phyloP scores from a whole-genome alignment of 495 filamentous ascomycete genomes.

The Aspergillus asperescens region DNA sequence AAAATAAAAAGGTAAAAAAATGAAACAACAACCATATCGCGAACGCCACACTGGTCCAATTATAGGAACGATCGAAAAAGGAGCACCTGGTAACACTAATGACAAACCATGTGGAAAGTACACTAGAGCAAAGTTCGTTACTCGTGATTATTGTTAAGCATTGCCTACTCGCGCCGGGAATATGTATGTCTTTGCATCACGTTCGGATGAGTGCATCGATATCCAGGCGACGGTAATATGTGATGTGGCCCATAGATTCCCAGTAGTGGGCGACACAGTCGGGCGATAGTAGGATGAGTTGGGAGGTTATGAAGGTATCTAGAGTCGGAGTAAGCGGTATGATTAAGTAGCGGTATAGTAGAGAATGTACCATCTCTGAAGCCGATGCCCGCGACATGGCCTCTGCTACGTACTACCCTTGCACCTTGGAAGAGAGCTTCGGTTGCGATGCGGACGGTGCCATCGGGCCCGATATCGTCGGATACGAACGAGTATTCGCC shows the following conservation, averaged over 20 bases:
- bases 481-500: conserved; percentile 77
- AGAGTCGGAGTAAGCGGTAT: not conserved
- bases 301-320: conserved; percentile 68
- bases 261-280: conserved; percentile 79
- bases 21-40: not conserved
- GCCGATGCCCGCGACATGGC: conserved; percentile 67
- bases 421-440: conserved; percentile 68
- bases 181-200: conserved; percentile 14
- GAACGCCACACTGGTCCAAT: not conserved
- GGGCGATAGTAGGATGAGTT: conserved; percentile 74
- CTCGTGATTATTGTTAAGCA: not conserved
- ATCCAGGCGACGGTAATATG: conserved; percentile 72
- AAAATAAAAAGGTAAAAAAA: not conserved
- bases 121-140: not conserved
- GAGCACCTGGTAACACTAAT: not conserved
- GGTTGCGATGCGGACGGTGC: conserved; percentile 54
- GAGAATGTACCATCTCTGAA: conserved; percentile 61
- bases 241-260: conserved; percentile 72
- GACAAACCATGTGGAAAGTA: not conserved
- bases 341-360: not conserved
- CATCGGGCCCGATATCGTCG: conserved; percentile 64
- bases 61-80: not conserved
- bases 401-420: conserved; percentile 66
- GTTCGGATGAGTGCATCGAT: conserved; percentile 71
- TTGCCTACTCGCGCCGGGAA: not conserved